Evolutionary conservation across 106 monocot species (phyloP).

Genomic region (Platanthera guangdongensis): DNA sequence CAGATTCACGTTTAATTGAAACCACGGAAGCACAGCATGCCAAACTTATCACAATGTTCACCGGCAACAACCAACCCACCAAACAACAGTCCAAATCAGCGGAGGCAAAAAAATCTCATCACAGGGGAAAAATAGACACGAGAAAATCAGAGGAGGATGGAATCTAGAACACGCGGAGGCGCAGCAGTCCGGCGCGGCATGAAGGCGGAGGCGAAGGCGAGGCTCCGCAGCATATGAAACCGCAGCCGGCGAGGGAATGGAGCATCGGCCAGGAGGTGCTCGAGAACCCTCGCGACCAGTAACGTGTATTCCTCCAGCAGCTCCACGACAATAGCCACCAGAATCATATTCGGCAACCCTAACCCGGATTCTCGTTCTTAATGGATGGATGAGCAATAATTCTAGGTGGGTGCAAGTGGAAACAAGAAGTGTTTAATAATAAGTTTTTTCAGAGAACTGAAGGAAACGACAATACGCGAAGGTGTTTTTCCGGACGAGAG

Average conservation of each 20-base stretch:
- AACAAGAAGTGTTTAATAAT: no score
- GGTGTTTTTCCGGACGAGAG: no score
- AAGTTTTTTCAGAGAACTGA: no score
- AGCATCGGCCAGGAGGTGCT: slow-evolving; percentile 48
- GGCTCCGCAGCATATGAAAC: slow-evolving; percentile 46
- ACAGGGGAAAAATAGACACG: background rate
- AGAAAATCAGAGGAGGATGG: background rate
- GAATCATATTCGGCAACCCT: slow-evolving; percentile 34
- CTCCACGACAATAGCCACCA: slow-evolving; percentile 57
- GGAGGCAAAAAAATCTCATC: background rate
- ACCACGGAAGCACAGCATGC: no score
- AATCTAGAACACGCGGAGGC: background rate
- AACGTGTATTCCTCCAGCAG: slow-evolving; percentile 65
- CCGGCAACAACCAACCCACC: background rate
- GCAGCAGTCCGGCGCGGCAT: background rate
- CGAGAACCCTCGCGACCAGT: slow-evolving; percentile 55
- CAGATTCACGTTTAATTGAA: no score
- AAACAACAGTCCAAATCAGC: background rate
- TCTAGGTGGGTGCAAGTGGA: no score
- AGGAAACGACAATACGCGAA: no score
- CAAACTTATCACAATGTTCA: background rate
- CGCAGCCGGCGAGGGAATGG: slow-evolving; percentile 62
- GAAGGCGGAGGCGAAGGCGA: slow-evolving; percentile 28
- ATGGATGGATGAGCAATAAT: no score
- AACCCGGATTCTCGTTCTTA: background rate